Evolutionary conservation across 2,329 filamentous ascomycete genomes (phyloP).

Genomic region (Calonectria crousiana): DNA sequence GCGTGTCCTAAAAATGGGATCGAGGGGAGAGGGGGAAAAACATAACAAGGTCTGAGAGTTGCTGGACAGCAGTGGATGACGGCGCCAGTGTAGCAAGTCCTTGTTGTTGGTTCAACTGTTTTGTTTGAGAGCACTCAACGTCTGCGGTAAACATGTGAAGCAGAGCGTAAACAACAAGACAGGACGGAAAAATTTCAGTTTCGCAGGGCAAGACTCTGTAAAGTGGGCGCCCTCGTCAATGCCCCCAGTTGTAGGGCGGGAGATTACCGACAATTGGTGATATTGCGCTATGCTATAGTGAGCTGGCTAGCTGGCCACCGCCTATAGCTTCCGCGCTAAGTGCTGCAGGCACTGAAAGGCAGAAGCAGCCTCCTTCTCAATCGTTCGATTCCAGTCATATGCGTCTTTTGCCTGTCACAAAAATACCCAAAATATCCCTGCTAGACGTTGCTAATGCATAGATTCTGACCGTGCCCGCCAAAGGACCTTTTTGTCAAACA

Average conservation of each 20-base stretch:
- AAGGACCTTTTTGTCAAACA: not conserved
- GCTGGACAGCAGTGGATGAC: not conserved
- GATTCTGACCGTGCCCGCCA: not conserved
- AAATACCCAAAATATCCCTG: not conserved
- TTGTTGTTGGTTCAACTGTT: not conserved
- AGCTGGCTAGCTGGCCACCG: not conserved
- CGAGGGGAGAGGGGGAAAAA: not conserved
- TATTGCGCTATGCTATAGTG: conserved; percentile 6
- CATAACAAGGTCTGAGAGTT: not conserved
- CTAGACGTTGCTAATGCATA: not conserved
- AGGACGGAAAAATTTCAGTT: not conserved
- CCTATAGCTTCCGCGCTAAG: not conserved
- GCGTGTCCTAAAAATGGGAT: conserved; percentile 3
- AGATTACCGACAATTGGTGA: not conserved
- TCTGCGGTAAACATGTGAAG: not conserved
- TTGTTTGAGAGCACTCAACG: not conserved
- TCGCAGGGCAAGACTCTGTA: not conserved
- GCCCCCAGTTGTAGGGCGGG: not conserved
- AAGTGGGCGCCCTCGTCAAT: not conserved
- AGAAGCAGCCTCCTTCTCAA: not conserved
- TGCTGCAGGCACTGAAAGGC: not conserved
- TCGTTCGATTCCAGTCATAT: not conserved
- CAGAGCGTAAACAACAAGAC: not conserved
- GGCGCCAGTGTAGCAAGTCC: not conserved
- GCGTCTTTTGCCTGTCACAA: not conserved